phyloP scores from a whole-genome alignment of 345 rosid species.

The Hibiscus syriacus region DNA sequence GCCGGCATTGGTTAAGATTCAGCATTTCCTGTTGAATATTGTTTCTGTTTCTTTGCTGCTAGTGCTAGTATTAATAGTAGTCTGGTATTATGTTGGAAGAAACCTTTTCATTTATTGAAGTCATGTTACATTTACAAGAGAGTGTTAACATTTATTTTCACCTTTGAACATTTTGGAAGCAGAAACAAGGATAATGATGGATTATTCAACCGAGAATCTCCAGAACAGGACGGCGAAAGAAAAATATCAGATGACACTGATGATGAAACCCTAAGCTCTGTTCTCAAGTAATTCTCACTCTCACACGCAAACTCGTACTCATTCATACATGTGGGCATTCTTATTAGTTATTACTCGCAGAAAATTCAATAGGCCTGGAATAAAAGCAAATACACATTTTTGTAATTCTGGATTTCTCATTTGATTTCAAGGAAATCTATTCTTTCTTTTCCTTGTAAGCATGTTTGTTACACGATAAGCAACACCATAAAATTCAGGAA shows the following conservation, averaged over 20 bases:
- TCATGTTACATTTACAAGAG: neutral
- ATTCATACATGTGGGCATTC: neutral
- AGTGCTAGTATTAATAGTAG: neutral
- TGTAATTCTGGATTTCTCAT: neutral
- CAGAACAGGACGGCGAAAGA: slow-evolving; percentile 11
- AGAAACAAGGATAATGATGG: slow-evolving; percentile 14
- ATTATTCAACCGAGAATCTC: slow-evolving; percentile 7
- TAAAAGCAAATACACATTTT: neutral
- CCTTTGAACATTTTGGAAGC: slow-evolving; percentile 16
- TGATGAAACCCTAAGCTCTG: slow-evolving; percentile 31
- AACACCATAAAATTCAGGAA: neutral
- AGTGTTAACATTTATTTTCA: neutral
- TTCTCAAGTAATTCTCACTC: slow-evolving; percentile 35
- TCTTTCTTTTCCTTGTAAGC: neutral
- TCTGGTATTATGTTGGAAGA: neutral
- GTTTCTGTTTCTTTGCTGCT: neutral
- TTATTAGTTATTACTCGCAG: no score
- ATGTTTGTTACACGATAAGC: neutral
- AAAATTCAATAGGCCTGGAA: neutral
- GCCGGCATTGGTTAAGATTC: neutral
- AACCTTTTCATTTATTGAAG: neutral
- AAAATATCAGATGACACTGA: slow-evolving; percentile 26
- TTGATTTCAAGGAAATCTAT: neutral
- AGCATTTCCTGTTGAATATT: slow-evolving; percentile 2
- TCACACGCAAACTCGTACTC: neutral